Evolutionary conservation across 2,329 filamentous ascomycete genomes (phyloP).

Genomic region (Talaromyces albobiverticillius): DNA sequence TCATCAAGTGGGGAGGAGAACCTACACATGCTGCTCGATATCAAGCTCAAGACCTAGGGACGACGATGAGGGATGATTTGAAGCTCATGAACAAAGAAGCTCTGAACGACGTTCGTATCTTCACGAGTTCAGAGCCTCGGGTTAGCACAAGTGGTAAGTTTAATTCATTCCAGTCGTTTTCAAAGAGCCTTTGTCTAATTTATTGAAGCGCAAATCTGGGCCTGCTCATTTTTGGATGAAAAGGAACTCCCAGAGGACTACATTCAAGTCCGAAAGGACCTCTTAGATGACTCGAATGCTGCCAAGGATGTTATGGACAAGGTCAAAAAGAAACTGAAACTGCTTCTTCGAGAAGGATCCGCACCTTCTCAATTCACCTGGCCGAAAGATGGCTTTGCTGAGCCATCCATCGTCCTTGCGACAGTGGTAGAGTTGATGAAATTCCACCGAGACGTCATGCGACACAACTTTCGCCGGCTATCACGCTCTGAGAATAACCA

Average conservation of each 20-base stretch:
- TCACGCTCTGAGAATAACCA: slow-evolving; percentile 61
- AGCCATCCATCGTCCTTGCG: slow-evolving; percentile 88
- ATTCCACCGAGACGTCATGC: slow-evolving; percentile 93
- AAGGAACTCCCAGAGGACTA: slow-evolving; percentile 82
- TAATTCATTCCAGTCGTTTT: neutral
- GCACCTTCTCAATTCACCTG: slow-evolving; percentile 96
- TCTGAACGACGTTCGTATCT: slow-evolving; percentile 88
- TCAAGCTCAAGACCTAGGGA: slow-evolving; percentile 89
- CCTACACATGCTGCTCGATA: slow-evolving; percentile 96
- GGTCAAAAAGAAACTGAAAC: slow-evolving; percentile 98
- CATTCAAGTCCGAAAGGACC: slow-evolving; percentile 87
- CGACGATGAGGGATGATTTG: slow-evolving; percentile 94
- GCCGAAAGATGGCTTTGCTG: slow-evolving; percentile 86
- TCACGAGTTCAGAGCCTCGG: slow-evolving; percentile 90
- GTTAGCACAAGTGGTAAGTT: slow-evolving; percentile 75
- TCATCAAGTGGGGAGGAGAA: slow-evolving; percentile 98
- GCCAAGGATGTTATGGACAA: slow-evolving; percentile 99
- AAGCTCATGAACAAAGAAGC: slow-evolving; percentile 89
- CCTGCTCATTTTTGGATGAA: slow-evolving; percentile 80
- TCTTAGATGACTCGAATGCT: slow-evolving; percentile 95
- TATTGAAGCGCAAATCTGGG: slow-evolving; percentile 79
- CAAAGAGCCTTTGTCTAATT: slow-evolving; percentile 12
- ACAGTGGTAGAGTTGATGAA: slow-evolving; percentile 96
- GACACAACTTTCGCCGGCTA: slow-evolving; percentile 83
- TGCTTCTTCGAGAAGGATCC: slow-evolving; percentile 84